Base-by-base conservation (phyloP, 1,139 yeast species). In the Scheffersomyces illinoinensis region DNA sequence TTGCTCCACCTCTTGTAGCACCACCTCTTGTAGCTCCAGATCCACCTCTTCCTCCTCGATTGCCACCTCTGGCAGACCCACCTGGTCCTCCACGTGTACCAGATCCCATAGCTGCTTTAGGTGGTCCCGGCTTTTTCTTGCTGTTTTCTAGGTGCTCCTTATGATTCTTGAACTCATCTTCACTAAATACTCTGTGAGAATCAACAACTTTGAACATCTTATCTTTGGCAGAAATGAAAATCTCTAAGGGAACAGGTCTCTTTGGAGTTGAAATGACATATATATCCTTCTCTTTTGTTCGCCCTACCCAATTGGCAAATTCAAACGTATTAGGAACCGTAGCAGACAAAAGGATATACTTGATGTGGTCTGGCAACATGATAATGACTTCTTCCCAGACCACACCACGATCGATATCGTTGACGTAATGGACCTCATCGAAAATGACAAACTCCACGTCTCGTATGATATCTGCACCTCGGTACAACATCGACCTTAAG, bases 351-450 rank as follows among this genome's bases (percentile, higher is more conserved):
- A 93, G 79, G 61, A 93, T 92, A 69, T 90, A 90, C 66, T 91
- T 93, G 57, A 95, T 97, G 73, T 93, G 97, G 64, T 93, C 98
- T 0, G 99, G 99, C 53, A 95, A 80, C 92, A 95, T 88, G 65
- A 95, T 95, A 61, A 95, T 95, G 8, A 96, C 97, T 73, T 95
- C 99, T 76, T 95, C 99, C 99, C 99, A 95, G 6, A 95, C 99
- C 47, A 95, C 99, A 70, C 99, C 99, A 73, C 99, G 85, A 69
- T 93, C 97, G 59, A 91, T 90, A 76, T 95, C 99, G 69, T 95
- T 93, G 69, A 95, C 97, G 71, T 95, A 95, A 75, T 95, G 99
- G 3, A 95, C 98, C 74, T 95, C 99, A 76, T 95, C 99, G 70
- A 95, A 95, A 53, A 95, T 91, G 24, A 95, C 98, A 83, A 95